Percentiles rank a stretch among this genome's conserved stretches.
Conservation (phyloP, 768 basidiomycete species). For the Aureoboletus auriporus region DNA sequence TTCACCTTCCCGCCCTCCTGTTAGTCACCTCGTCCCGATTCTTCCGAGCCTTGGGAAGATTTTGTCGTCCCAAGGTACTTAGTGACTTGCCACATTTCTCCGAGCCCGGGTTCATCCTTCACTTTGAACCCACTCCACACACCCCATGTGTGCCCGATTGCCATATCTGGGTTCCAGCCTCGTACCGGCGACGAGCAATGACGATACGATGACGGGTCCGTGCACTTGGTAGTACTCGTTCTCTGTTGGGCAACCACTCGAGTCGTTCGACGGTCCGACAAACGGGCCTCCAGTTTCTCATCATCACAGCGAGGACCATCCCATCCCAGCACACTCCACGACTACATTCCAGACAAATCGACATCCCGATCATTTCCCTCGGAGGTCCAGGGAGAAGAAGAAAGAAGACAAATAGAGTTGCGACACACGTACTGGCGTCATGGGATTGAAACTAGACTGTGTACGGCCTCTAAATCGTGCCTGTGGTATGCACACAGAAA, state of each 20-base stretch:
- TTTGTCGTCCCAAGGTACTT: not conserved
- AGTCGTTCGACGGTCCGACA: too few relatives aligned
- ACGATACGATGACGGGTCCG: not conserved
- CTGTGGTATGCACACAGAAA: not conserved
- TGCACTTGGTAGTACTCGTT: not conserved
- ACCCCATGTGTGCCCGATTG: not conserved
- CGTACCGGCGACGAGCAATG: not conserved
- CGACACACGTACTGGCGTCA: slow-evolving; percentile 7
- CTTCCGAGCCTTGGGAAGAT: slow-evolving; percentile 10
- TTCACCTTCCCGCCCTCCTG: not conserved
- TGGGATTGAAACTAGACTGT: not conserved
- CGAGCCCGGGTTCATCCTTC: slow-evolving; percentile 7
- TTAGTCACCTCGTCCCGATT: slow-evolving; percentile 7
- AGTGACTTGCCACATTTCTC: slow-evolving; percentile 1
- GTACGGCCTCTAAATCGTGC: slow-evolving; percentile 8
- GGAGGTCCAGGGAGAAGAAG: slow-evolving; percentile 15
- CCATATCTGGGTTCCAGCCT: slow-evolving; percentile 6
- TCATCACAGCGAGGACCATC: too few relatives aligned
- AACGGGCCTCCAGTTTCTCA: too few relatives aligned
- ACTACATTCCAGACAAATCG: not conserved
- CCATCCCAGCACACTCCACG: too few relatives aligned
- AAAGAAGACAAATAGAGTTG: not conserved
- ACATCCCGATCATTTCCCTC: slow-evolving; percentile 12
- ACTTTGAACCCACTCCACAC: slow-evolving; percentile 1
- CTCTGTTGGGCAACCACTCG: too few relatives aligned